Evolutionary conservation across 2,329 filamentous ascomycete genomes (phyloP), one percentile per base, ranked within the genome.

Genomic region (Aspergillus luchuensis): DNA sequence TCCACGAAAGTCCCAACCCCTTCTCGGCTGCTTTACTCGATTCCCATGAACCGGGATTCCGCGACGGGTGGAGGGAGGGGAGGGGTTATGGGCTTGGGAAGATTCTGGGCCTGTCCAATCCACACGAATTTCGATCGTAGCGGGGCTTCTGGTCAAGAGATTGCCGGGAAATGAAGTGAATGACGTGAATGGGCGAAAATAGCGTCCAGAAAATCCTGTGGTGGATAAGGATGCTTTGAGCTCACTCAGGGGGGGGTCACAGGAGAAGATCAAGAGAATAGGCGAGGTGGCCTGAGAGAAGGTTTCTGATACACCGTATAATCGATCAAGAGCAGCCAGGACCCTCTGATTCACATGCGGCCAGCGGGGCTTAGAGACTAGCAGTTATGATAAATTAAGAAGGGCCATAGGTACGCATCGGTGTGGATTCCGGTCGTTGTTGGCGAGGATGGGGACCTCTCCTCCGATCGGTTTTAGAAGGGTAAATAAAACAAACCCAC

Each of bases 281-380:
- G 52, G 60, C 56, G 33, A 60, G 58, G 64, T 58, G 59, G 58
- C 57, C 64, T 62, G 56, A 58, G 56, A 33, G 59, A 56, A 57
- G 49, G 55, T 55, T 64, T 62, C 59, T 58, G 58, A 54, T 57
- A 57, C 59, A 63, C 52, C 54, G 49, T 58, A 45, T 48, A 61
- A 51, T 52, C 39, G 50, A 61, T 60, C 52, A 58, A 56, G 49
- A 54, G 53, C 57, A 51, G 47, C 59, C 43, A 56, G 55, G 63
- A 59, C 54, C 59, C 51, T 61, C 58, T 60, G 58, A 64, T 62
- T 63, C 60, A 60, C 60, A 64, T 64, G 61, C 52, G 61, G 65
- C 36, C 57, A 53, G 60, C 54, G 43, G 60, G 52, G 48, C 58
- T 50, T 57, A 54, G 52, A 52, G 52, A 52, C 45, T 61, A 28